Evolutionary conservation across 192 early-diverging fungal genomes (phyloP).

Genomic region (Lobosporangium transversale): DNA sequence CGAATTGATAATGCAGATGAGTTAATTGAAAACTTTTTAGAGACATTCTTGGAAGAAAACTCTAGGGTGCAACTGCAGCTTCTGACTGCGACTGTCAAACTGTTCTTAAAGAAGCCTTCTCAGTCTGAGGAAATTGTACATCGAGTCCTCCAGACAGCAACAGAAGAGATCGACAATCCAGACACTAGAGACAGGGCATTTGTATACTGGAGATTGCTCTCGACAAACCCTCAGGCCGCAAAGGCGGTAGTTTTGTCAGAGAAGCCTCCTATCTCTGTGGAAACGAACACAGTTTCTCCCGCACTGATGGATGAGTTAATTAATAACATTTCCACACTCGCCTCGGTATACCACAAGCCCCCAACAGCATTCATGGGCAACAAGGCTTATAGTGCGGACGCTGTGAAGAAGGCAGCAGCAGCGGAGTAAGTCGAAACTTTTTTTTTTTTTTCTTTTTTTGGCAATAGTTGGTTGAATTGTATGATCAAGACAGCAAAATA

Average conservation of each 20-base stretch:
- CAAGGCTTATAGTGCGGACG: conserved; percentile 67
- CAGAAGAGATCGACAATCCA: conserved; percentile 90
- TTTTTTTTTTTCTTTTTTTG: no score
- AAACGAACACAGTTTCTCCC: conserved; percentile 70
- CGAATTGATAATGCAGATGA: conserved; percentile 84
- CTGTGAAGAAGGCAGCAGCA: conserved; percentile 58
- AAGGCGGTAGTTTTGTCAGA: conserved; percentile 92
- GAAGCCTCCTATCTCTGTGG: conserved; percentile 86
- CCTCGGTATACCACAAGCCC: conserved; percentile 95
- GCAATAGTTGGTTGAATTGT: no score
- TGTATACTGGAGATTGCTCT: conserved; percentile 97
- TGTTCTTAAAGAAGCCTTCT: conserved; percentile 92
- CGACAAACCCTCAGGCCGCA: conserved; percentile 93
- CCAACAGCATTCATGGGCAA: conserved; percentile 79
- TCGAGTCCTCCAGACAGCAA: conserved; percentile 85
- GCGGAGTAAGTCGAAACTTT: conserved; percentile 45
- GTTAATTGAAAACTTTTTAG: conserved; percentile 80
- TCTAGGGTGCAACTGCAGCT: conserved; percentile 91
- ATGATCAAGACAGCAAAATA: background rate
- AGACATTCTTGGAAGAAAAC: conserved; percentile 89
- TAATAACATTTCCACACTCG: conserved; percentile 85
- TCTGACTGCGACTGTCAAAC: conserved; percentile 90
- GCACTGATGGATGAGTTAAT: conserved; percentile 88
- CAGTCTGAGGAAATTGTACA: conserved; percentile 91
- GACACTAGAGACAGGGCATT: conserved; percentile 97